Conservation (phyloP, 345 rosid species). For the Alliaria petiolata region DNA sequence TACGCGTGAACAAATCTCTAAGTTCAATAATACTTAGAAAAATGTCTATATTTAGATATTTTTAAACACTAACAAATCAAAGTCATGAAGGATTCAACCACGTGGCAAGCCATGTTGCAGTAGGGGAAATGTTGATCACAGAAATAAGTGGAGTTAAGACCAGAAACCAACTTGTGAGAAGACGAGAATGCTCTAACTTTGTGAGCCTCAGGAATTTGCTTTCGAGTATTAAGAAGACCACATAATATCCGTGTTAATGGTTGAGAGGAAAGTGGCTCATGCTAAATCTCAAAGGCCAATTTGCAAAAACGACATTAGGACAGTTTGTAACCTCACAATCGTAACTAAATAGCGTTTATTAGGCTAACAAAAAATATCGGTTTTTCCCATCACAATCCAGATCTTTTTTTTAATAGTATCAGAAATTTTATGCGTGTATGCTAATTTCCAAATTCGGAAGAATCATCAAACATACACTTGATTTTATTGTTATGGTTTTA, state of each 20-base stretch:
- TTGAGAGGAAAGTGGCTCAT: slow-evolving; percentile 19
- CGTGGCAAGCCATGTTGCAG: slow-evolving; percentile 6
- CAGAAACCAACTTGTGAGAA: neutral
- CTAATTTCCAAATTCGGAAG: neutral
- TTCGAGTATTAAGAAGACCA: slow-evolving; percentile 13
- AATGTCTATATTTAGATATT: neutral
- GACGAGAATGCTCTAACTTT: slow-evolving; percentile 9
- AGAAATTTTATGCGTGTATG: neutral
- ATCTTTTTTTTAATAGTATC: neutral
- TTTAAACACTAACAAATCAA: neutral
- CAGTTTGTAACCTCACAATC: slow-evolving; percentile 18
- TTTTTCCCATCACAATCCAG: neutral
- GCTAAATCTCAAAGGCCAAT: slow-evolving; percentile 21
- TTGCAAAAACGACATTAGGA: neutral
- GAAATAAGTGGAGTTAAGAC: neutral
- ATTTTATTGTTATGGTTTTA: too few relatives aligned
- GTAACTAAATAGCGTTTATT: neutral
- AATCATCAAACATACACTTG: neutral
- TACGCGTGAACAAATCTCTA: neutral
- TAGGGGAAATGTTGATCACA: slow-evolving; percentile 8
- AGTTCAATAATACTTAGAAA: neutral
- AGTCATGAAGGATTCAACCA: neutral
- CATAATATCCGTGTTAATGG: slow-evolving; percentile 27
- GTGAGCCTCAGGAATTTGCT: slow-evolving; percentile 24
- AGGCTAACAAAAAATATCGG: neutral